Evolutionary conservation across 441 rosid species (phyloP), one percentile per base, ranked within the genome.

Genomic region (Adansonia gregorii): DNA sequence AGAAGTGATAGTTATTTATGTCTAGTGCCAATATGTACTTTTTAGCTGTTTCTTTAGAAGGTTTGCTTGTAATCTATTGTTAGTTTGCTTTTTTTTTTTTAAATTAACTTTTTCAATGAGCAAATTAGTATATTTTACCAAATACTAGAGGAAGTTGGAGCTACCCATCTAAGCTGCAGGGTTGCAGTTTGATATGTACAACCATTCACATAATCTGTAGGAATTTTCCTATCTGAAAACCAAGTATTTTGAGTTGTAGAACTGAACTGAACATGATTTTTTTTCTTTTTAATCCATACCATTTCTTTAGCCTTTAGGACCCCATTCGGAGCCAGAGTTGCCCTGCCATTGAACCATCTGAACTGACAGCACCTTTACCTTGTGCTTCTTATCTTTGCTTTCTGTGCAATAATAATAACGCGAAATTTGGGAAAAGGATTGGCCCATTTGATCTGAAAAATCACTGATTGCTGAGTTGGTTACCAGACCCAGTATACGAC

Each of bases 61-160:
- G 83, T 81, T 45, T 70, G 84, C 78, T 65, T 90, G 86, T 87
- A 82, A 80, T 79, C 81, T 83, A 74, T 48, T 31, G 61, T 72
- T 70, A 71, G 72, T 51, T 54, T 43, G 8, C 8, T 43, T 41
- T 41, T 41, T 41, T 31, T 1, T 31, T 41, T 41, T 41, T 67
- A 77, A 71, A 5, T 76, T 58, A 75, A 73, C 73, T 83, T 68
- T 68, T 80, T 58, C 77, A 19, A 79, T 66, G 59, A 52, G 17
- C 73, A 72, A 80, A 74, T 76, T 78, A 80, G 67, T 72, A 79
- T 35, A 35, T 35, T 68, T 84, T 67, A 56, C 76, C 68, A 58
- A 79, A 73, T 73, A 81, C 60, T 73, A 79, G 82, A 80, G 79
- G 76, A 35, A 70, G 58, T 66, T 67, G 74, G 11, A 67, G 69